Evolutionary conservation across 345 rosid genomes (phyloP).

Genomic region (Abelmoschus esculentus): DNA sequence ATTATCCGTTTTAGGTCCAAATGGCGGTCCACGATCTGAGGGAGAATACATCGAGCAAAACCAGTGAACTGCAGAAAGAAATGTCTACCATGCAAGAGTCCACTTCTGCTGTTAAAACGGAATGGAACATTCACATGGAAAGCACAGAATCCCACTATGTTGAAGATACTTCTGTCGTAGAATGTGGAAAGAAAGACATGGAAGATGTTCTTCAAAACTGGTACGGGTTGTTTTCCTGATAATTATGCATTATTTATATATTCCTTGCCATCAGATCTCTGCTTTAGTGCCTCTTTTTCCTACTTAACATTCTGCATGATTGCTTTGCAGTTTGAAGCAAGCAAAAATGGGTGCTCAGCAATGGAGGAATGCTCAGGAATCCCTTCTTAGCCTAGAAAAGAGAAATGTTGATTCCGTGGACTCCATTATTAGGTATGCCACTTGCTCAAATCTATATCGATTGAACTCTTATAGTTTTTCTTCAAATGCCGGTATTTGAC

Average conservation of each 20-base stretch:
- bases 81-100: slow-evolving; percentile 89
- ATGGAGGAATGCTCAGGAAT: slow-evolving; percentile 86
- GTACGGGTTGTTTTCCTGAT: slow-evolving; percentile 25
- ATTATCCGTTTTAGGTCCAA: slow-evolving; percentile 53
- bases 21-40: slow-evolving; percentile 78
- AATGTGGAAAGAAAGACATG: slow-evolving; percentile 65
- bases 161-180: slow-evolving; percentile 67
- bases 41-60: slow-evolving; percentile 65
- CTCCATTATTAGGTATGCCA: slow-evolving; percentile 67
- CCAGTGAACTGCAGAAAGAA: slow-evolving; percentile 69
- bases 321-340: slow-evolving; percentile 51
- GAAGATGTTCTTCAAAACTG: slow-evolving; percentile 75
- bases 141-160: slow-evolving; percentile 63
- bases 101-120: slow-evolving; percentile 57
- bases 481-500: not conserved
- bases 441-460: not conserved
- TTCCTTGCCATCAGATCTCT: not conserved
- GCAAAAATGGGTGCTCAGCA: slow-evolving; percentile 70
- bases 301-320: slow-evolving; percentile 13
- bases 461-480: not conserved
- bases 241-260: not conserved
- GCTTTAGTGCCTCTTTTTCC: not conserved
- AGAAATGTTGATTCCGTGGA: slow-evolving; percentile 77
- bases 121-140: slow-evolving; percentile 80
- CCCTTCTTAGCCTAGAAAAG: slow-evolving; percentile 69